Base-by-base conservation (phyloP, 2,329 filamentous ascomycete species). In the Scleromitrula shiraiana region DNA sequence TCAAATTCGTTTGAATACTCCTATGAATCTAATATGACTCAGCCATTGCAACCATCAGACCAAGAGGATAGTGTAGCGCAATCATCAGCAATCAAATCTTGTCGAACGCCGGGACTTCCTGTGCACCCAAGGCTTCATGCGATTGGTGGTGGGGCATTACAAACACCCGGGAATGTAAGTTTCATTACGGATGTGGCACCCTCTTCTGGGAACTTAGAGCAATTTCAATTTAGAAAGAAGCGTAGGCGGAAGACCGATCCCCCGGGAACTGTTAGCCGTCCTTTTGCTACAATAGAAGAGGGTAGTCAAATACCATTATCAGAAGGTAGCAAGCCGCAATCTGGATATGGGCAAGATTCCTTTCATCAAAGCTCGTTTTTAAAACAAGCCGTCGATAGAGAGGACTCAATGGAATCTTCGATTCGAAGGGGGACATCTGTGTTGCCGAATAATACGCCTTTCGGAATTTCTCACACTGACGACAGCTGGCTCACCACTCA, bases 181-280 rank as follows among this genome's bases (percentile, higher is more conserved):
- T 64, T 62, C 45, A 38, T 63, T 6, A 62, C 57, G 10, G 56
- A 60, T 26, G 49, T 62, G 27, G 60, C 56, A 14, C 60, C 60
- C 12, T 62, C 61, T 27, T 63, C 59, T 17, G 43, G 52, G 44
- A 53, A 62, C 50, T 7, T 63, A 7, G 61, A 59, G 33, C 54
- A 56, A 32, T 64, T 64, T 41, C 49, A 57, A 15, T 63, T 56
- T 38, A 53, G 51, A 26, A 60, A 59, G 33, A 62, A 56, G 46
- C 39, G 49, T 41, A 37, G 12, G 30, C 36, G 27, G 22, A 37
- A 32, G n/a, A 27, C 23, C 22, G 5, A 27, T 38, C 12, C 47
- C 9, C 14, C 35, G 15, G 19, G 45, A 9, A 5, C 22, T 12
- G n/a, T 24, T 8, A 6, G 15, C 24, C 38, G 27, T 9, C 20